phyloP scores from a whole-genome alignment of 2,329 filamentous ascomycete species.

The Helotiales sp. region DNA sequence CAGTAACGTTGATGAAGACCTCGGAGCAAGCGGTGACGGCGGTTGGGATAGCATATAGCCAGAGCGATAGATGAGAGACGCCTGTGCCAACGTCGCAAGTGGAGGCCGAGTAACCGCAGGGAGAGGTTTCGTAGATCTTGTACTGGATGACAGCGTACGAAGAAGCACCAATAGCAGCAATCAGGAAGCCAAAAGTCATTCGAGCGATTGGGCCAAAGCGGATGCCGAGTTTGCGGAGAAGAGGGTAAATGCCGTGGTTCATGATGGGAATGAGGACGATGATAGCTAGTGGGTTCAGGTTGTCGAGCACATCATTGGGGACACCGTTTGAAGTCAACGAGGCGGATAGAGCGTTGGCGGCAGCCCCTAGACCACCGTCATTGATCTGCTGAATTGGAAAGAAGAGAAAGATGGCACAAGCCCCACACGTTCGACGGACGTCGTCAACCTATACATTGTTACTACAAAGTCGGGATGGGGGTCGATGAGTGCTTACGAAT shows the following conservation, averaged over 20 bases:
- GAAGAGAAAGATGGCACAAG: conserved; percentile 66
- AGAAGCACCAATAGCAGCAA: conserved; percentile 60
- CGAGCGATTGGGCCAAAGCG: conserved; percentile 73
- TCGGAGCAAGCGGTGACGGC: conserved; percentile 53
- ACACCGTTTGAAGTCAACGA: conserved; percentile 67
- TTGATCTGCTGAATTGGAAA: conserved; percentile 44
- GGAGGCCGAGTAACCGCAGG: conserved; percentile 49
- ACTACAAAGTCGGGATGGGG: conserved; percentile 40
- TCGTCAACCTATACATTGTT: conserved; percentile 41
- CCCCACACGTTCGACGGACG: conserved; percentile 66
- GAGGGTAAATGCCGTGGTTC: conserved; percentile 67
- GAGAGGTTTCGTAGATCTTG: conserved; percentile 62
- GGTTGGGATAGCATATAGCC: conserved; percentile 41
- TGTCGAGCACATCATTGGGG: conserved; percentile 76
- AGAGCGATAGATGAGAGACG: conserved; percentile 25
- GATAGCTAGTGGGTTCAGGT: conserved; percentile 73
- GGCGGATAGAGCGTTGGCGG: conserved; percentile 52
- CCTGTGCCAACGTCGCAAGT: conserved; percentile 18
- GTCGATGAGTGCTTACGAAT: conserved; percentile 53
- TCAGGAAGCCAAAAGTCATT: conserved; percentile 68
- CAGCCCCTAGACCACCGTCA: conserved; percentile 29
- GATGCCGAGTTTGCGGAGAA: conserved; percentile 61
- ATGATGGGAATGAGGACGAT: conserved; percentile 73
- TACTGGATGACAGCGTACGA: conserved; percentile 57
- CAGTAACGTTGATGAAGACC: conserved; percentile 58